Conservation (phyloP, 768 basidiomycete species). For the Omphalotus guepiniiformis region DNA sequence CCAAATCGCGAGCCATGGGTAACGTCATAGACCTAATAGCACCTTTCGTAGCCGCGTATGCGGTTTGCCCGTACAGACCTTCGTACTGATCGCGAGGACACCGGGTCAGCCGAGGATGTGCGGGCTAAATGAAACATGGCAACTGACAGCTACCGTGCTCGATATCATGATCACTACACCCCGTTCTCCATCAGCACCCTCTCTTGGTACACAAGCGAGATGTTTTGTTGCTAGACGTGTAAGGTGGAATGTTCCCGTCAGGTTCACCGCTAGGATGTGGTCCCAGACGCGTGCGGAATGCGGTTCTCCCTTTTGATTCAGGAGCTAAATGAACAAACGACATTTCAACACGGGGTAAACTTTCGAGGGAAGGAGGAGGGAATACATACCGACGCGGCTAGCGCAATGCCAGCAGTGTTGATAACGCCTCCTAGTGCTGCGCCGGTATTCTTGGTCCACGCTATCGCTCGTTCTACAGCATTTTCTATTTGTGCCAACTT, state of each 20-base stretch:
- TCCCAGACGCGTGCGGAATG: conserved; percentile 52
- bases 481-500: conserved; percentile 29
- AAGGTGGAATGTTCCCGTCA: conserved; percentile 57
- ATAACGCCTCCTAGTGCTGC: conserved; percentile 54
- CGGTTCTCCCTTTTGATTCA: conserved; percentile 40
- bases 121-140: too few species aligned
- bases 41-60: conserved; percentile 55
- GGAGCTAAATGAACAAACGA: conserved; percentile 34
- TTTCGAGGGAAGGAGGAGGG: neutral
- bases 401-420: conserved; percentile 53
- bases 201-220: conserved; percentile 42
- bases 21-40: conserved; percentile 54
- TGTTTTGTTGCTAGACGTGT: conserved; percentile 49
- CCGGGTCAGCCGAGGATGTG: neutral
- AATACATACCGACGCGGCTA: conserved; percentile 15
- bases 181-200: conserved; percentile 47
- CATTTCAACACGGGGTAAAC: neutral
- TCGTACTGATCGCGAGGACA: conserved; percentile 42
- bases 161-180: conserved; percentile 57
- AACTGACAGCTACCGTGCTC: conserved; percentile 48
- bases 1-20: conserved; percentile 57
- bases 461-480: conserved; percentile 34
- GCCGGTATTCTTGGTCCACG: conserved; percentile 37
- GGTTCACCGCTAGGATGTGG: conserved; percentile 47
- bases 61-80: conserved; percentile 54